Conservation (phyloP, 176 grass and related monocot genomes). For the Dactylis glomerata region DNA sequence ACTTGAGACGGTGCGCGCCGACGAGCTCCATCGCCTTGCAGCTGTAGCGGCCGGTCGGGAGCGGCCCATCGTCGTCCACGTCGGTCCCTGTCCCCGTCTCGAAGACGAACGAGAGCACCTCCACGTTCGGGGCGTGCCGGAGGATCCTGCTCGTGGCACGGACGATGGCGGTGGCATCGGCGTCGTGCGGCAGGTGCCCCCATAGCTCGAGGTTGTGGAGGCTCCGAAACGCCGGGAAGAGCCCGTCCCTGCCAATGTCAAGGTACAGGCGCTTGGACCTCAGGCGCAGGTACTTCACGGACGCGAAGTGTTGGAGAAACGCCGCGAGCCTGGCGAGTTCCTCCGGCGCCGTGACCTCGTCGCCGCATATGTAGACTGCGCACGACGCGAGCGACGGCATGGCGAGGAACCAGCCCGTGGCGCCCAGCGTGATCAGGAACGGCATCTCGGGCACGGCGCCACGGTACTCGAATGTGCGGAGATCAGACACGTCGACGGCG, state of each 20-base stretch:
- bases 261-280: not conserved
- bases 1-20: not conserved
- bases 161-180: not conserved
- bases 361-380: not conserved
- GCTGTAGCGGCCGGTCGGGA: not conserved
- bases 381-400: not conserved
- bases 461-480: not conserved
- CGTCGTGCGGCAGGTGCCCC: not conserved
- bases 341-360: not conserved
- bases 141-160: not conserved
- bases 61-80: not conserved
- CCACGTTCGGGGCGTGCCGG: not conserved
- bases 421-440: not conserved
- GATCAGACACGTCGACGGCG: not conserved
- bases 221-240: not conserved
- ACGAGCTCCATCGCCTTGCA: not conserved
- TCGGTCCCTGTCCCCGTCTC: not conserved
- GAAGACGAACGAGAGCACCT: not conserved
- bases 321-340: not conserved
- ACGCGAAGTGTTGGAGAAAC: not conserved
- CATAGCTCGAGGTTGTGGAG: not conserved
- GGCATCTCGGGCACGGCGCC: not conserved
- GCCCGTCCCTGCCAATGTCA: not conserved
- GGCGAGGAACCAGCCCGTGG: not conserved
- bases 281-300: not conserved